Evolutionary conservation across 768 basidiomycete species (phyloP), one percentile per base, ranked within the genome.

Genomic region (Chalciporus sphaerocephalus): DNA sequence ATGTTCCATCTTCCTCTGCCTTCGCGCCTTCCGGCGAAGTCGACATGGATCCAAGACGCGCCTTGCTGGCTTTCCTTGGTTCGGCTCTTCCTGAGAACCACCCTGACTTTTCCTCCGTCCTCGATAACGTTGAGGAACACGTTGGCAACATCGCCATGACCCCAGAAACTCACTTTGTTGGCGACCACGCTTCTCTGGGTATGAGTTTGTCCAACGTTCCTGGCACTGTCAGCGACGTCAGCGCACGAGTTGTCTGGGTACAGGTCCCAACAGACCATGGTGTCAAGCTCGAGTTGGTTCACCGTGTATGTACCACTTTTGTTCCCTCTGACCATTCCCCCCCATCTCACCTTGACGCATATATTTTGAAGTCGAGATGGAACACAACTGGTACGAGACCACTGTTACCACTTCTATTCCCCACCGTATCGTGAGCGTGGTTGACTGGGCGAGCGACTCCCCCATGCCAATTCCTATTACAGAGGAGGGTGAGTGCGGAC

Each of bases 311-410:
- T 38, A 15, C 36, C 4, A 11, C 16, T 10, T 10, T 0, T 3
- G 9, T 9, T 12, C n/a, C 15, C n/a, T 16, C 7, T 5, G 10
- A 33, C 11, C 4, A 4, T 7, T 21, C 5, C 18, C 5, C 18
- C 10, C 22, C 5, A 5, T 38, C 49, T 57, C n/a, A 55, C 10
- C 13, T n/a, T 38, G 4, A 16, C 9, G 5, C 13, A 8, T 36
- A 15, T 46, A 86, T 82, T 87, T 93, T 57, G 91, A 93, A 61
- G 86, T 95, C 36, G 87, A 92, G 74, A 91, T 95, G 87, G 61
- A 83, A 59, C 84, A 96, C 69, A 97, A 93, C 68, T 95, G 91
- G 91, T 98, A 98, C 56, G 92, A 97, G 65, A 80, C 92, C 4
- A 77, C 89, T 17, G 84, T 99, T 33, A 83, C 87, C 10, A 82